phyloP scores from a whole-genome alignment of 2,329 filamentous ascomycete genomes.

The Dichotomopilus funicola region DNA sequence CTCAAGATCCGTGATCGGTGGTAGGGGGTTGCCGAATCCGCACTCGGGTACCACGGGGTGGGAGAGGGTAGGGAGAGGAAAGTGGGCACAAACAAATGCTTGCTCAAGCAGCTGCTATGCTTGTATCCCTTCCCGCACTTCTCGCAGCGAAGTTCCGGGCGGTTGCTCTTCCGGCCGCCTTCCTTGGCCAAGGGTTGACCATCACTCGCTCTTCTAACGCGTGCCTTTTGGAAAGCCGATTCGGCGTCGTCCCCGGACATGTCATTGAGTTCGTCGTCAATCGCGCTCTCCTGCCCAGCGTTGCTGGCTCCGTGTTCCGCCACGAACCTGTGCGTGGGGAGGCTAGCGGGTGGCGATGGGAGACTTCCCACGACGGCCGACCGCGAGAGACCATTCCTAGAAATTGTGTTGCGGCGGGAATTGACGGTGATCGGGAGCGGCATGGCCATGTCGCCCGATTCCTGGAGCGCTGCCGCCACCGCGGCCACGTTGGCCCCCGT shows the following conservation, averaged over 20 bases:
- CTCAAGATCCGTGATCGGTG: constrained; percentile 13
- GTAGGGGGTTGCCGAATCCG: constrained; percentile 15
- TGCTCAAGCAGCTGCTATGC: constrained; percentile 99
- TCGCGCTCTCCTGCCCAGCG: constrained; percentile 50
- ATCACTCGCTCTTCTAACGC: constrained; percentile 67
- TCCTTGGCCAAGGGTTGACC: constrained; percentile 76
- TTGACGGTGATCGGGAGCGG: constrained; percentile 52
- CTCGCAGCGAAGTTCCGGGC: constrained; percentile 86
- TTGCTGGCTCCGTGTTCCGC: constrained; percentile 42
- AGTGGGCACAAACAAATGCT: constrained; percentile 91
- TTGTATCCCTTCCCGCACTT: constrained; percentile 99
- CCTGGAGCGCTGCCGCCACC: constrained; percentile 65
- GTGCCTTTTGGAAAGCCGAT: constrained; percentile 42
- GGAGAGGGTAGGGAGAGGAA: constrained; percentile 37
- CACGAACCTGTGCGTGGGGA: constrained; percentile 53
- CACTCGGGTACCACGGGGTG: constrained; percentile 34
- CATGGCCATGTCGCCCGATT: constrained; percentile 51
- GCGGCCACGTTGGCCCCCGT: constrained; percentile 67
- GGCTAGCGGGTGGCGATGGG: constrained; percentile 60
- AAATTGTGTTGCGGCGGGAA: constrained; percentile 60
- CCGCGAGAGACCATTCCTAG: constrained; percentile 53
- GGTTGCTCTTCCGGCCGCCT: constrained; percentile 65
- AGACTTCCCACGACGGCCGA: constrained; percentile 50
- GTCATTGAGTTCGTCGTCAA: constrained; percentile 61
- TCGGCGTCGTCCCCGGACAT: constrained; percentile 50